Evolutionary conservation across 139 green algal species (phyloP).

Genomic region (Chlamydomonas sp.): DNA sequence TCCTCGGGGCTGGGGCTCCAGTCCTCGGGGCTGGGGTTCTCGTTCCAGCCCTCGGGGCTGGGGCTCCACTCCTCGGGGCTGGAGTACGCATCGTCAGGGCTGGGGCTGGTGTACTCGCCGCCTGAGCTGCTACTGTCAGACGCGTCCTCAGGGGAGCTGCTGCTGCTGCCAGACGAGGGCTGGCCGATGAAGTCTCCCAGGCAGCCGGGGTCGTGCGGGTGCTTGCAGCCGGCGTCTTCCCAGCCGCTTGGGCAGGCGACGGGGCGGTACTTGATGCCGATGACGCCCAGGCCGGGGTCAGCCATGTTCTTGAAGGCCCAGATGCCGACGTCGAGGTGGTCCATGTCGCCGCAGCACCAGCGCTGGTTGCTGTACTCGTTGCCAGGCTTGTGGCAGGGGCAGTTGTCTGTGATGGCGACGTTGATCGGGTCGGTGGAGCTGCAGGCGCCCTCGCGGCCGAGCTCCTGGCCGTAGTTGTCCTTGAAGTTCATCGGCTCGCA

Average conservation of each 20-base stretch:
- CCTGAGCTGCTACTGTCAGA: no score
- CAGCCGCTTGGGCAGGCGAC: conserved; percentile 6
- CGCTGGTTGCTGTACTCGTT: conserved; percentile 11
- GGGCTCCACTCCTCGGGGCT: no score
- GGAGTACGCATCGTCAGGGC: no score
- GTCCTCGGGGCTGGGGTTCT: no score
- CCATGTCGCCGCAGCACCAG: conserved; percentile 12
- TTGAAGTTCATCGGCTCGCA: conserved; percentile 7
- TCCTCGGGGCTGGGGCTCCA: no score
- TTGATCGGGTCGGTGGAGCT: neutral
- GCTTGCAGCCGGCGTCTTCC: neutral
- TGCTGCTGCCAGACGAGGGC: no score
- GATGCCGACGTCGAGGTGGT: conserved; percentile 6
- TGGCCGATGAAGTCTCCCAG: no score
- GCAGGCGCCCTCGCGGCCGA: neutral
- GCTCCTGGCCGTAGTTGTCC: neutral
- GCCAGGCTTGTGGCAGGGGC: conserved; percentile 1
- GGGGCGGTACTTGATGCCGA: conserved; percentile 13
- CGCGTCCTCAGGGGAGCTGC: no score
- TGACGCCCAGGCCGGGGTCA: conserved; percentile 11
- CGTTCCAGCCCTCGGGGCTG: no score
- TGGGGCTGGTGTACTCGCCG: no score
- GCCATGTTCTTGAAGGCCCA: conserved; percentile 16
- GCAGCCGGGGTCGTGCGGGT: no score
- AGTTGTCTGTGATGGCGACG: conserved; percentile 2